A percentile compares a stretch with the other conserved stretches of the same genome.
Conservation (phyloP, 1,139 yeast species). For the Geotrichum klebahnii region DNA sequence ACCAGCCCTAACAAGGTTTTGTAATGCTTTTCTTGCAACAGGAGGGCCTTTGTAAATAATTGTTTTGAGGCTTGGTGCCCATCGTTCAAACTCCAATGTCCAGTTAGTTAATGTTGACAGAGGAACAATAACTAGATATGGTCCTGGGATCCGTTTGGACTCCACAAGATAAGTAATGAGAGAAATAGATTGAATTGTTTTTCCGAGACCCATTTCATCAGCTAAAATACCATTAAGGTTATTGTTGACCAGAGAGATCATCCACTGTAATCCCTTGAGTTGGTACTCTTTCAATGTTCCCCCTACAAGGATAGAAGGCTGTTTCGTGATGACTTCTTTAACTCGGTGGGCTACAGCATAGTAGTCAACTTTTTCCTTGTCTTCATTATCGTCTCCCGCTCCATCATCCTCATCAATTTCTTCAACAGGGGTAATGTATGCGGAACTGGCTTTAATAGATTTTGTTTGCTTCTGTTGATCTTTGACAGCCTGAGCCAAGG, state of each 20-base stretch:
- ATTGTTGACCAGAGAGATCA: slow-evolving; percentile 91
- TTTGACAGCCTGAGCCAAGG: slow-evolving; percentile 84
- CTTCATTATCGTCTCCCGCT: no score
- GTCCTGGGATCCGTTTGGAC: slow-evolving; percentile 52
- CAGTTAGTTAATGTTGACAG: slow-evolving; percentile 92
- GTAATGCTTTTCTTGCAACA: slow-evolving; percentile 72
- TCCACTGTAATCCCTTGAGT: slow-evolving; percentile 92
- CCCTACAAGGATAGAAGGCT: slow-evolving; percentile 84
- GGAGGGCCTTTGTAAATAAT: slow-evolving; percentile 60
- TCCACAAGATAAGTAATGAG: slow-evolving; percentile 71
- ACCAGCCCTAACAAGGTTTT: slow-evolving; percentile 62
- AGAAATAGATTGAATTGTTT: slow-evolving; percentile 81
- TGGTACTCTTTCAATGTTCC: slow-evolving; percentile 92
- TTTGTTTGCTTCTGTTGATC: slow-evolving; percentile 60
- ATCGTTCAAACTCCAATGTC: slow-evolving; percentile 93
- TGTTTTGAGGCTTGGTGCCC: slow-evolving; percentile 60
- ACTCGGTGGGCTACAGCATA: slow-evolving; percentile 90
- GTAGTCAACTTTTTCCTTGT: slow-evolving; percentile 67
- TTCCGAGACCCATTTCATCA: slow-evolving; percentile 91
- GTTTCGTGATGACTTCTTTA: slow-evolving; percentile 74
- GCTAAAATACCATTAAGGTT: slow-evolving; percentile 93
- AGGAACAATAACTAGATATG: slow-evolving; percentile 87
- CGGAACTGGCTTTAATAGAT: slow-evolving; percentile 25
- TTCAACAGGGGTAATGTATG: slow-evolving; percentile 25
- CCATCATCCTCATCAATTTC: slow-evolving; percentile 36